Evolutionary conservation across 495 filamentous ascomycete genomes (phyloP).

Genomic region (Penicillium psychrofluorescens): DNA sequence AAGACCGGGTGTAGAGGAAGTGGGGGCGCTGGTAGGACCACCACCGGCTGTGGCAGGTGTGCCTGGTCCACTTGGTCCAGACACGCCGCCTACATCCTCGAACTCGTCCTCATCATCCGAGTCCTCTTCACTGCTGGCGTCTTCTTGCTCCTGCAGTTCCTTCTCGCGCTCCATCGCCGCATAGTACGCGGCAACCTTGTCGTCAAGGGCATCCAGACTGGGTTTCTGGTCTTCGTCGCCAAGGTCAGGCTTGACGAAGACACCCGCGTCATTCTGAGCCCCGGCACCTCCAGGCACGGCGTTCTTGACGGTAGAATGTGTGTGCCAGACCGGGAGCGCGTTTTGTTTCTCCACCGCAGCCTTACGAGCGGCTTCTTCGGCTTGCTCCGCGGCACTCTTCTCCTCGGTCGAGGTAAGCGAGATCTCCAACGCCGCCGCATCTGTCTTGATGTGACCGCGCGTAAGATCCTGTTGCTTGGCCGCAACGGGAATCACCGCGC

Average conservation of each 20-base stretch:
- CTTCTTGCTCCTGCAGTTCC: conserved; percentile 38
- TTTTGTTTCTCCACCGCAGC: conserved; percentile 77
- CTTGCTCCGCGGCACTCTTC: conserved; percentile 65
- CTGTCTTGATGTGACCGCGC: conserved; percentile 59
- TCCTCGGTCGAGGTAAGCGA: conserved; percentile 67
- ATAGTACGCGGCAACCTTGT: conserved; percentile 46
- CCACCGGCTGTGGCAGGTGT: conserved; percentile 24
- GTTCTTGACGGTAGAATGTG: conserved; percentile 66
- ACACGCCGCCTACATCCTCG: conserved; percentile 40
- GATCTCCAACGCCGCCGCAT: conserved; percentile 67
- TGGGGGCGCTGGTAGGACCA: conserved; percentile 26
- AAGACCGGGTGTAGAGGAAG: conserved; percentile 5
- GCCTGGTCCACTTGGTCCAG: conserved; percentile 28
- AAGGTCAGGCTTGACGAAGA: conserved; percentile 34
- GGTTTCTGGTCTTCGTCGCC: conserved; percentile 53
- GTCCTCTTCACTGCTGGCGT: conserved; percentile 40
- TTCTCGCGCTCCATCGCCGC: conserved; percentile 44
- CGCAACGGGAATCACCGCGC: conserved; percentile 34
- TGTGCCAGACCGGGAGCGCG: conserved; percentile 82
- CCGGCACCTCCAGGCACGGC: conserved; percentile 9
- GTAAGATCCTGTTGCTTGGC: conserved; percentile 56
- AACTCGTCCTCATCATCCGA: conserved; percentile 45
- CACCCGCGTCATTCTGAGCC: conserved; percentile 29
- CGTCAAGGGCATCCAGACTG: conserved; percentile 33
- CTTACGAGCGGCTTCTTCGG: conserved; percentile 63